phyloP scores from a whole-genome alignment of 495 filamentous ascomycete genomes.

The Xylaria curta region DNA sequence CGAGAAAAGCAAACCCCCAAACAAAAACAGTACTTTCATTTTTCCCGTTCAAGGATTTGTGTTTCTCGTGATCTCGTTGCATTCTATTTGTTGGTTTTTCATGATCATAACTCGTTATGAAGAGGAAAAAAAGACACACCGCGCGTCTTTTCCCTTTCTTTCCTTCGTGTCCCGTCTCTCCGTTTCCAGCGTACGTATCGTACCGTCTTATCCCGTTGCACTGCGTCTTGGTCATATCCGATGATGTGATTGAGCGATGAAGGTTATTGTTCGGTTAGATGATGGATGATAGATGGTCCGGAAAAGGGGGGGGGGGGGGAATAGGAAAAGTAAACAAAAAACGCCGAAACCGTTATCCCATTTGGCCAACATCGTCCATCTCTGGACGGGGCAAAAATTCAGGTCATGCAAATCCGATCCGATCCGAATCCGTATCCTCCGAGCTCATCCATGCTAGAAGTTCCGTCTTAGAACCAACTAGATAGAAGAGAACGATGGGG shows the following conservation, averaged over 20 bases:
- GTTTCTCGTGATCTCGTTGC: slow-evolving; percentile 11
- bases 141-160: background rate
- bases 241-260: background rate
- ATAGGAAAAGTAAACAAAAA: background rate
- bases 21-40: background rate
- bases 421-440: background rate
- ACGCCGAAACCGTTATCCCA: background rate
- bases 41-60: background rate
- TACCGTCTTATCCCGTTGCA: background rate
- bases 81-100: background rate
- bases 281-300: background rate
- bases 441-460: background rate
- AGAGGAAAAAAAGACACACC: background rate
- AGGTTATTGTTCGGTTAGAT: background rate
- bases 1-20: background rate
- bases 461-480: background rate
- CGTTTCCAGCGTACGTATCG: background rate
- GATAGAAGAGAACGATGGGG: background rate
- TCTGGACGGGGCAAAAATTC: background rate
- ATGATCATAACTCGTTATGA: slow-evolving; percentile 10
- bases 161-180: background rate
- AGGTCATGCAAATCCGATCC: background rate
- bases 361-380: background rate
- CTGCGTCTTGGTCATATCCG: background rate
- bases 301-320: too few species aligned